A percentile compares a stretch with the other conserved stretches of the same genome.
Evolutionary conservation across 106 monocot species (phyloP).

Genomic region (Xerophyta viscosa): DNA sequence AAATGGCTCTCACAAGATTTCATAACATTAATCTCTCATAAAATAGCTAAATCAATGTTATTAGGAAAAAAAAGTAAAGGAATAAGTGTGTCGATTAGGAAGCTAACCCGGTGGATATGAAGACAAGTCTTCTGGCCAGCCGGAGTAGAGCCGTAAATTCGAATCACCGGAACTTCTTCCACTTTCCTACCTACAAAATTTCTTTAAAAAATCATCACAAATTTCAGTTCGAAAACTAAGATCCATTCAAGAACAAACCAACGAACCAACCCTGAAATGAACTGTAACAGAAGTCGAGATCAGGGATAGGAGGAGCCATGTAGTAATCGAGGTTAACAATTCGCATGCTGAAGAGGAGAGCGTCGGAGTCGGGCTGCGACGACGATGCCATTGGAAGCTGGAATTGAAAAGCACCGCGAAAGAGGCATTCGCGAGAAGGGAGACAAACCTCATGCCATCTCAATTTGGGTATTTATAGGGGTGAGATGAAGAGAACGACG

Average conservation of each 20-base stretch:
- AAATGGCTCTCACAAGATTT: too few relatives aligned
- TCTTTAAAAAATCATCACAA: not conserved
- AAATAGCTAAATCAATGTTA: not conserved
- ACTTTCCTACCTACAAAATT: conserved; percentile 37
- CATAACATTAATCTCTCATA: not conserved
- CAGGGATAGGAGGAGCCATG: conserved; percentile 80
- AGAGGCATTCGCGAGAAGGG: too few relatives aligned
- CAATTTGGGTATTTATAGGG: too few relatives aligned
- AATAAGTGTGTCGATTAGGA: not conserved
- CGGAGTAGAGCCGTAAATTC: conserved; percentile 80
- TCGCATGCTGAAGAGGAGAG: conserved; percentile 49
- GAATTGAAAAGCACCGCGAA: too few relatives aligned
- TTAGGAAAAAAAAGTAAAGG: not conserved
- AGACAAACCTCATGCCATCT: too few relatives aligned
- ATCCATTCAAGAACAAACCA: not conserved
- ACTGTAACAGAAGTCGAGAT: conserved; percentile 63
- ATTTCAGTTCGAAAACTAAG: not conserved
- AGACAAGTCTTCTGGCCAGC: conserved; percentile 94
- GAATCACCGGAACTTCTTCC: conserved; percentile 80
- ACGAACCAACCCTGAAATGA: conserved; percentile 36
- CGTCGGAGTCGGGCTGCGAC: too few relatives aligned
- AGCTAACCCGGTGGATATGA: conserved; percentile 74
- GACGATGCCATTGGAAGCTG: too few relatives aligned
- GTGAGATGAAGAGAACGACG: too few relatives aligned
- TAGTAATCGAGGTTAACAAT: conserved; percentile 94